phyloP scores from a whole-genome alignment of 1,284 basidiomycete species.

The Pascua sp. region DNA sequence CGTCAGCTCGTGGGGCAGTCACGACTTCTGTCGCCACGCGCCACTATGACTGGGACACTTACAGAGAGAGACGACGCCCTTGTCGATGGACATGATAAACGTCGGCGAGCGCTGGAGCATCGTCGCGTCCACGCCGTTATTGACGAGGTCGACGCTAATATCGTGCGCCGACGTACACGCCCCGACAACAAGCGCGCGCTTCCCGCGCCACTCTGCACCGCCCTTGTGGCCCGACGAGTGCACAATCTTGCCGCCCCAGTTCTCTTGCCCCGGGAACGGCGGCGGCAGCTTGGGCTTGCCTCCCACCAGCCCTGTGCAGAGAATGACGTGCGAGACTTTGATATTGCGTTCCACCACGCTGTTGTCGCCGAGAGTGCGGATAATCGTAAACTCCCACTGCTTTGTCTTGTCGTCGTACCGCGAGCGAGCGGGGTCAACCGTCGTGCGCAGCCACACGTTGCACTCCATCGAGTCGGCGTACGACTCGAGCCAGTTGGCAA shows the following conservation, averaged over 20 bases:
- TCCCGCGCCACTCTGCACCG: constrained; percentile 56
- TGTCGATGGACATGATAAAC: constrained; percentile 59
- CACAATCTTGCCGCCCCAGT: constrained; percentile 57
- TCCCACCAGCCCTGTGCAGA: constrained; percentile 61
- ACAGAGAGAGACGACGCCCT: constrained; percentile 51
- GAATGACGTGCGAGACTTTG: constrained; percentile 53
- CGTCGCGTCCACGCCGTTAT: constrained; percentile 57
- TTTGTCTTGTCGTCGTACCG: constrained; percentile 53
- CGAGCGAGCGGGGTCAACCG: constrained; percentile 50
- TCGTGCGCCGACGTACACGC: constrained; percentile 58
- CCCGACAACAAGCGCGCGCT: constrained; percentile 62
- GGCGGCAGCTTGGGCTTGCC: constrained; percentile 57
- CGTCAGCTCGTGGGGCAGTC: constrained; percentile 52
- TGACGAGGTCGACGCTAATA: constrained; percentile 53
- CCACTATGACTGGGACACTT: neutral
- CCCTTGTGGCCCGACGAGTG: constrained; percentile 58
- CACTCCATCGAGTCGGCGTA: constrained; percentile 65
- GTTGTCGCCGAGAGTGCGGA: constrained; percentile 47
- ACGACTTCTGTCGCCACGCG: constrained; percentile 5
- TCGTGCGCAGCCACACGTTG: constrained; percentile 62
- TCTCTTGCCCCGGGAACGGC: constrained; percentile 50
- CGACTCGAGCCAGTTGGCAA: constrained; percentile 65
- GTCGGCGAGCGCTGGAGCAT: constrained; percentile 63
- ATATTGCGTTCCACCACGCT: constrained; percentile 51
- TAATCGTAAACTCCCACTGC: constrained; percentile 59